Base-by-base conservation (phyloP, 116 monocot genomes). In the Phalaenopsis hybrid region DNA sequence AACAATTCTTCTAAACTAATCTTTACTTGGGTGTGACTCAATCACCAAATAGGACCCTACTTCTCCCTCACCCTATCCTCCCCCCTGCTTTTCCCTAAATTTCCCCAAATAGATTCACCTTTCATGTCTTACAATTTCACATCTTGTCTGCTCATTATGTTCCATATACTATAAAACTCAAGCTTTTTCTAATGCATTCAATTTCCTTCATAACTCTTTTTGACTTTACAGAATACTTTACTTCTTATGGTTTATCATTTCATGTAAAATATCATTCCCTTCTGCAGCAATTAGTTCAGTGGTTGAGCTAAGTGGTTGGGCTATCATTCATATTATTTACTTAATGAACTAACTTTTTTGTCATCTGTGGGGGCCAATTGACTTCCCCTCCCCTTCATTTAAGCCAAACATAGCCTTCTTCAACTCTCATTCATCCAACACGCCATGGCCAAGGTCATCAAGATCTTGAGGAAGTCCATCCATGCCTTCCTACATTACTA, bases 401-500 rank as follows among this genome's bases (percentile, higher is more conserved):
- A 50, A 72, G 81, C 5, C 70, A 50, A 23, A 23, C 5, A 67
- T 23, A 80, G 23, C 4, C 34, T 28, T 20, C 16, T 34, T 59
- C 8, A 51, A 52, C 51, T 49, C 43, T 46, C 75, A 41, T 75
- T 59, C 59, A 76, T 5, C 4, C 61, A 51, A 37, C 0, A 17
- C 17, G 43, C 68, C 77, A 86, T 79, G 86, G 82, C 23, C 25
- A 82, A 75, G 37, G 75, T 74, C 57, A 79, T 65, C 46, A 79
- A 79, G 67, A 79, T 50, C 79, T 18, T 82, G 23, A 82, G 86
- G 43, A 82, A 72, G 75, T 86, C 86, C 68, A 65, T 79, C 75
- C 79, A 79, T 55, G 82, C 79, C 37, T 86, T 86, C 79, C 65
- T 79, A 52, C 74, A 75, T 9, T 63, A 37, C 82, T 86, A 82